Percentiles rank a stretch among this genome's conserved stretches.
These are phyloP conservation scores for Sporothrix brunneoviolacea DNA, from an alignment of 2,329 filamentous ascomycete genomes.

Conservation along the genomic window DNA sequence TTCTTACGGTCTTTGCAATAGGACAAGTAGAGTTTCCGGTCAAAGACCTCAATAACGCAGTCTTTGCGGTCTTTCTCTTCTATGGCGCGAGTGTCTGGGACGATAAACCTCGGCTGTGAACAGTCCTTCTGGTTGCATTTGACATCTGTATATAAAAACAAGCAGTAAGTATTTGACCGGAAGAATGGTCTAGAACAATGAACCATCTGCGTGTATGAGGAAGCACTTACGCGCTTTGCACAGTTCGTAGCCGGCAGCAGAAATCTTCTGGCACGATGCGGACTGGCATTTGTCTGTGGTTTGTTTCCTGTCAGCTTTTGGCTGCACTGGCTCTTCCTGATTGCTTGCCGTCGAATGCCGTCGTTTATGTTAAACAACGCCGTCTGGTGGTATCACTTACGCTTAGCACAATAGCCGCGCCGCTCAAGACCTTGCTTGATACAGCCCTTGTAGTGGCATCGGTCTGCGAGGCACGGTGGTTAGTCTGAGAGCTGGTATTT, in stretches of 20 bases:
- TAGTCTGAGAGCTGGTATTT: too few relatives aligned
- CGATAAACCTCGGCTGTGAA: background rate
- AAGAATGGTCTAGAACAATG: too few relatives aligned
- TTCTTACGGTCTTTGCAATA: constrained; percentile 13
- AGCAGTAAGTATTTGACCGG: too few relatives aligned
- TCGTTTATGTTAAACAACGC: too few relatives aligned
- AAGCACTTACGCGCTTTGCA: constrained; percentile 14
- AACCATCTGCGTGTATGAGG: too few relatives aligned
- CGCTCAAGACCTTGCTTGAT: background rate
- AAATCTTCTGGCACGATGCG: background rate
- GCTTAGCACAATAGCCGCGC: constrained; percentile 5
- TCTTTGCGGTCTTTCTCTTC: constrained; percentile 4
- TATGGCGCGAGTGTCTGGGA: background rate
- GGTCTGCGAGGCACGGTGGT: background rate
- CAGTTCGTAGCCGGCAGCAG: constrained; percentile 1
- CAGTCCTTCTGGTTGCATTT: constrained; percentile 10
- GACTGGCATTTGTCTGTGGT: constrained; percentile 10
- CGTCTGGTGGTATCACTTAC: background rate
- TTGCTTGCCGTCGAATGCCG: too few relatives aligned
- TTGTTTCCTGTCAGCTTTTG: background rate
- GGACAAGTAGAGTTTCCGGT: constrained; percentile 7
- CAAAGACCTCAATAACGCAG: constrained; percentile 11
- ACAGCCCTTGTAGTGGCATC: constrained; percentile 12
- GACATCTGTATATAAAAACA: constrained; percentile 4
- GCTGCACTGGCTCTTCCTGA: too few relatives aligned